Evolutionary conservation across 2,329 filamentous ascomycete species (phyloP), one percentile per base, ranked within the genome.

Genomic region (Colletotrichum sp.): DNA sequence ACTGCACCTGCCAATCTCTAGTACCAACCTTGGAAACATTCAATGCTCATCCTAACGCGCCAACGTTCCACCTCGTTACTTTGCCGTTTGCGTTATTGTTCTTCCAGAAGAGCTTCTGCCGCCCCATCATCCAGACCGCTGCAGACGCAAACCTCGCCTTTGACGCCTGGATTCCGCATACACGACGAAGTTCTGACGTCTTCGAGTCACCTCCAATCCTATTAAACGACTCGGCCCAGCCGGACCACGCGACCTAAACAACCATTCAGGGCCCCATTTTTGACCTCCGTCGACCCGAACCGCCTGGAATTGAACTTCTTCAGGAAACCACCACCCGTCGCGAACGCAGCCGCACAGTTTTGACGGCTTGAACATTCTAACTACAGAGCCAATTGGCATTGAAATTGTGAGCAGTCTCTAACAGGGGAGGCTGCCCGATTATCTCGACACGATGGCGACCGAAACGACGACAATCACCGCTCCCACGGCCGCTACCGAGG

Each of bases 11-110:
- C 16, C 62, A 26, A 39, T 28, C 21, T 60, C 24, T 69, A 64
- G 57, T 65, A 24, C 49, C 62, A 32, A 28, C 21, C 59, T 73
- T 62, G 75, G 62, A 77, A 77, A 75, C 75, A 75, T 77, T 71
- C 75, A 71, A 77, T 77, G 75, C 75, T 75, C 75, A 75, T 75
- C 75, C 70, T 72, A 77, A 74, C 71, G 75, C 73, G 59, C 26
- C 70, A 57, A 55, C 75, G 75, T 77, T 71, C 71, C 71, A 72
- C 71, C 66, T 63, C 66, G 75, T 71, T 63, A 26, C 67, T 76
- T 59, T 76, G 70, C 71, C 59, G 70, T 63, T 73, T 73, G 57
- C 69, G 64, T 76, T 73, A 30, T 68, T 76, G 70, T 69, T 59
- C 34, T 12, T 32, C 62, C 39, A 49, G 28, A 73, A 70, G 73